A percentile compares a stretch with the other conserved stretches of the same genome.
These are phyloP conservation scores for Cryptosporidium bovis DNA, from an alignment of 169 alveolate genomes.

Conservation along the genomic window DNA sequence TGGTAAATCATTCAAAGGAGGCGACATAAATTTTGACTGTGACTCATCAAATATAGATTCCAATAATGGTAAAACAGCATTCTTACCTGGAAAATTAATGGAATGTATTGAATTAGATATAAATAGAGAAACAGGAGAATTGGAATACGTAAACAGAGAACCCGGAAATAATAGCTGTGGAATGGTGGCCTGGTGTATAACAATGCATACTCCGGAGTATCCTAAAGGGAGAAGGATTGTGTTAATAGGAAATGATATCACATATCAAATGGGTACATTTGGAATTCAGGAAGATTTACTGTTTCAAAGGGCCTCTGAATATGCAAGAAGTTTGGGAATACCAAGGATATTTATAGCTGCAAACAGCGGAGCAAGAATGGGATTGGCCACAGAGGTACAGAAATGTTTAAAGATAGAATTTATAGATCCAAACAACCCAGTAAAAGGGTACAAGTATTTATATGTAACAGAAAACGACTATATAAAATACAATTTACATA, in stretches of 20 bases:
- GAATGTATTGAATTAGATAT: slow-evolving; percentile 56
- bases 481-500: slow-evolving; percentile 75
- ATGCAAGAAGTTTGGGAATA: slow-evolving; percentile 83
- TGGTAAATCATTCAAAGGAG: slow-evolving; percentile 8
- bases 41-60: slow-evolving; percentile 16
- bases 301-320: slow-evolving; percentile 83
- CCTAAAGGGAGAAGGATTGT: slow-evolving; percentile 85
- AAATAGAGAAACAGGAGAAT: slow-evolving; percentile 56
- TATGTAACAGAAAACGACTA: slow-evolving; percentile 81
- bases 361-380: slow-evolving; percentile 88
- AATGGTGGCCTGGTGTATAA: slow-evolving; percentile 81
- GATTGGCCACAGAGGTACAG: slow-evolving; percentile 82
- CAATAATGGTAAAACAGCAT: slow-evolving; percentile 23
- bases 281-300: slow-evolving; percentile 82
- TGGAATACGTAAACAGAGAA: slow-evolving; percentile 76
- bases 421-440: slow-evolving; percentile 81
- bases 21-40: neutral
- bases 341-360: slow-evolving; percentile 86
- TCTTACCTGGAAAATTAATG: slow-evolving; percentile 62
- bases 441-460: slow-evolving; percentile 82
- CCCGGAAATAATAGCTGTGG: slow-evolving; percentile 80
- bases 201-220: slow-evolving; percentile 80
- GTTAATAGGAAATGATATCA: slow-evolving; percentile 85
- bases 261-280: slow-evolving; percentile 83
- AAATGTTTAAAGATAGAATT: slow-evolving; percentile 80